Base-by-base conservation (phyloP, 306 rosid species). In the Sechiopsis laciniata region DNA sequence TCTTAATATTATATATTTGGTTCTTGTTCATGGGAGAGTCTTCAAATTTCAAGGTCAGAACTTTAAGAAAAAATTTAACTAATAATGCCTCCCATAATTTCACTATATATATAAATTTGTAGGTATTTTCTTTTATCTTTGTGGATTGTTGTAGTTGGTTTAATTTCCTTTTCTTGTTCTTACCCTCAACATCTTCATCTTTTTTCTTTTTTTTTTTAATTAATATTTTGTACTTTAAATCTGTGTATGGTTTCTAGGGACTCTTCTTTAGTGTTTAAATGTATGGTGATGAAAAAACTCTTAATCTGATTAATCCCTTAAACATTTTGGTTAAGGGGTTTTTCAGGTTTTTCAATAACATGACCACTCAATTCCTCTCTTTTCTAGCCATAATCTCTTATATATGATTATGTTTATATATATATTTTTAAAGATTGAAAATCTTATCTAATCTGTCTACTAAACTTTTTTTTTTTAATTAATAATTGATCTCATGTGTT, bases 31-130 rank as follows among this genome's bases (percentile, higher is more conserved):
- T 22, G 74, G 58, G 11, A 69, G n/a, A 69, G 13, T 50, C 40
- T 69, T 42, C 45, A 8, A 70, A 50, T 74, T 16, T 42, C 83
- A 81, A 89, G 96, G 92, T 91, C 80, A 85, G 91, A 71, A 76
- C 70, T 75, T 80, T 91, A 80, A 85, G 90, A 67, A 78, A 83
- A 74, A 80, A 63, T 79, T 55, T 40, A 52, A 70, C 22, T 68
- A 48, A 69, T 69, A 24, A 60, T 60, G 19, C 7, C 37, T 46
- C 11, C 15, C 37, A 32, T 2, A 32, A 3, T 32, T 32, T 32
- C 37, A 32, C 65, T 15, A 40, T 42, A 45, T 40, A 6, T 40
- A 40, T 40, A 6, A 6, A 40, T 40, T 14, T 62, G 29, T 26
- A 26, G 29, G 29, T 26, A 26, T 26, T 26, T 26, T 26, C 29